These are phyloP conservation scores for Golubevia pallescens DNA, from an alignment of 1,284 basidiomycete species.

Conservation along the genomic window DNA sequence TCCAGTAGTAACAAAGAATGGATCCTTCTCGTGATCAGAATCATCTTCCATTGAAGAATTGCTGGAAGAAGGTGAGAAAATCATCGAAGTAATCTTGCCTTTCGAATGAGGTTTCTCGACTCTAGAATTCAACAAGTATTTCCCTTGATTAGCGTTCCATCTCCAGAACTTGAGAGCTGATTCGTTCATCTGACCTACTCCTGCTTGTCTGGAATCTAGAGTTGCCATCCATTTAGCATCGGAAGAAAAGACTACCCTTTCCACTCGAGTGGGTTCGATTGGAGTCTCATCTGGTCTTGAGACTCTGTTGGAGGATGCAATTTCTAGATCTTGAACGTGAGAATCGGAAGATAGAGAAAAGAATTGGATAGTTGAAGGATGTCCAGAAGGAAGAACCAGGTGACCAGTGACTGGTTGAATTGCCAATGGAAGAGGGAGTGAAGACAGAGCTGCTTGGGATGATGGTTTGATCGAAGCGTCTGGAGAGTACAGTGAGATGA, in stretches of 20 bases:
- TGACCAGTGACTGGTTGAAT: constrained; percentile 43
- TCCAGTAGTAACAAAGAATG: constrained; percentile 72
- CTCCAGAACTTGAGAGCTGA: constrained; percentile 88
- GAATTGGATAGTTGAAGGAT: constrained; percentile 90
- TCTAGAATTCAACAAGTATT: constrained; percentile 76
- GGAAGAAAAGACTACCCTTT: constrained; percentile 73
- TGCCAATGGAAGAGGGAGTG: constrained; percentile 36
- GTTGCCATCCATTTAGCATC: constrained; percentile 90
- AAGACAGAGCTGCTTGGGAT: constrained; percentile 7
- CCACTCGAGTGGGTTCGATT: constrained; percentile 79
- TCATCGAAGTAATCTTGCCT: constrained; percentile 72
- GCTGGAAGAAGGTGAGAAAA: constrained; percentile 68
- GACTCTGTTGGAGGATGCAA: constrained; percentile 90
- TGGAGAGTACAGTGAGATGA: constrained; percentile 1
- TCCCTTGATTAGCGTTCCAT: constrained; percentile 71
- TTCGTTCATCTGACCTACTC: constrained; percentile 71
- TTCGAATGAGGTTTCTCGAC: constrained; percentile 86
- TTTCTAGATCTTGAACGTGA: constrained; percentile 84
- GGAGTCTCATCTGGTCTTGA: constrained; percentile 80
- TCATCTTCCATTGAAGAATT: constrained; percentile 21
- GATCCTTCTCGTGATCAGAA: constrained; percentile 31
- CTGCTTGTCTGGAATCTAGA: constrained; percentile 75
- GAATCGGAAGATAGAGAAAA: constrained; percentile 78
- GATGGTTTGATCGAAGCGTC: constrained; percentile 43
- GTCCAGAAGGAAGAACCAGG: constrained; percentile 82